Conservation (phyloP, 306 rosid species). For the Cucurbita maxima region DNA sequence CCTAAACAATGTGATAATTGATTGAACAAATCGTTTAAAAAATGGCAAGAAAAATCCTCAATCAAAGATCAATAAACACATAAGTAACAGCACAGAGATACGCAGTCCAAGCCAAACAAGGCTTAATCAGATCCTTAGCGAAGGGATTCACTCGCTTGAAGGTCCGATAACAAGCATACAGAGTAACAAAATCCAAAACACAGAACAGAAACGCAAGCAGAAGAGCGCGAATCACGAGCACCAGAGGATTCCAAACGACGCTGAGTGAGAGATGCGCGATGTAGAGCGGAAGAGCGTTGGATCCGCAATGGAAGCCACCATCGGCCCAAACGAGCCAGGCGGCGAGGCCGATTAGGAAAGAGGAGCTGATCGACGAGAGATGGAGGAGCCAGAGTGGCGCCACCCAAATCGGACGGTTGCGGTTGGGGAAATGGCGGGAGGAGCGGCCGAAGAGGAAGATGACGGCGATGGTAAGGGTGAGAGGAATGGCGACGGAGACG, state of each 20-base stretch:
- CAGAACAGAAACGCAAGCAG: conserved; percentile 24
- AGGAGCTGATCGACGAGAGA: conserved; percentile 24
- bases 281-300: conserved; percentile 32
- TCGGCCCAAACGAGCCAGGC: conserved; percentile 79
- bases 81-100: conserved; percentile 28
- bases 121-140: conserved; percentile 42
- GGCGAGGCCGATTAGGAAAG: conserved; percentile 46
- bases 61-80: conserved; percentile 18
- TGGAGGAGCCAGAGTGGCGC: conserved; percentile 54
- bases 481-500: conserved; percentile 32
- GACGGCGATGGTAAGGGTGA: conserved; percentile 14
- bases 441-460: conserved; percentile 32
- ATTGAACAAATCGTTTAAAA: not conserved
- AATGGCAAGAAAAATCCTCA: not conserved
- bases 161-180: conserved; percentile 21
- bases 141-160: conserved; percentile 38
- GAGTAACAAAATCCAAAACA: conserved; percentile 22
- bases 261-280: conserved; percentile 27
- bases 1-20: not conserved
- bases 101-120: conserved; percentile 24
- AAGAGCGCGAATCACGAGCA: conserved; percentile 22
- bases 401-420: conserved; percentile 37
- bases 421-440: conserved; percentile 15
- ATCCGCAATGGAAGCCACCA: conserved; percentile 34
- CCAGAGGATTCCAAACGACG: conserved; percentile 55